Percentiles rank a stretch among this genome's conserved stretches.
Conservation (phyloP, 2,329 filamentous ascomycete species). For the Penicillium fuscoglaucum region DNA sequence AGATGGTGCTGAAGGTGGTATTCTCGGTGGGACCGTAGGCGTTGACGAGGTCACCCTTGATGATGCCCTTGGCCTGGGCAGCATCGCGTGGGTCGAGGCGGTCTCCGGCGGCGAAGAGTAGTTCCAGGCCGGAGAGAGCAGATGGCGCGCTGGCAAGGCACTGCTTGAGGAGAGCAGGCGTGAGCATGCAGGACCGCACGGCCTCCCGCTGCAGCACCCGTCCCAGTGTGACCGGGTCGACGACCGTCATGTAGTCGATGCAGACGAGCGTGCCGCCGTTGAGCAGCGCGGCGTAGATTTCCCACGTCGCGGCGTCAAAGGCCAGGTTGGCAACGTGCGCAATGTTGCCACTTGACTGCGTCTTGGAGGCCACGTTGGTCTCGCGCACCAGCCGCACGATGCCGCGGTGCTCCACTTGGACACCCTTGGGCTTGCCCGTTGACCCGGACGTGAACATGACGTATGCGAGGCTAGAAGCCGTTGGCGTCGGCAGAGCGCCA, state of each 20-base stretch:
- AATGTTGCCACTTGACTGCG: no score
- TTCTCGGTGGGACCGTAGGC: neutral
- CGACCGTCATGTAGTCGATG: neutral
- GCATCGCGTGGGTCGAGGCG: no score
- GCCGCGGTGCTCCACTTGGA: neutral
- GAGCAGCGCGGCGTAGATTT: neutral
- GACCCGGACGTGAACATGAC: neutral
- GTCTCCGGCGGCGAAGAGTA: no score
- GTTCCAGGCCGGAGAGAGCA: no score
- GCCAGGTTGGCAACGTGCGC: neutral
- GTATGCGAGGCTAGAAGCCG: neutral
- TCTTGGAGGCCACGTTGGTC: neutral
- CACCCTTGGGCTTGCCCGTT: neutral
- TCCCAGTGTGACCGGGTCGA: neutral
- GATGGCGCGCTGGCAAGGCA: no score
- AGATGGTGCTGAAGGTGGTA: neutral
- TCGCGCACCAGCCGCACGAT: neutral
- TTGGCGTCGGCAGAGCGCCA: no score
- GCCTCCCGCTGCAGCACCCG: neutral
- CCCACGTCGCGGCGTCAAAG: neutral
- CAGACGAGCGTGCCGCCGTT: neutral
- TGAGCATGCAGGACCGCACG: neutral
- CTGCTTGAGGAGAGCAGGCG: neutral
- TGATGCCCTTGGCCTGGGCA: no score
- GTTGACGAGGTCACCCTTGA: no score